Evolutionary conservation across 2,329 filamentous ascomycete genomes (phyloP).

Genomic region (Graphiopsis chlorocephala): DNA sequence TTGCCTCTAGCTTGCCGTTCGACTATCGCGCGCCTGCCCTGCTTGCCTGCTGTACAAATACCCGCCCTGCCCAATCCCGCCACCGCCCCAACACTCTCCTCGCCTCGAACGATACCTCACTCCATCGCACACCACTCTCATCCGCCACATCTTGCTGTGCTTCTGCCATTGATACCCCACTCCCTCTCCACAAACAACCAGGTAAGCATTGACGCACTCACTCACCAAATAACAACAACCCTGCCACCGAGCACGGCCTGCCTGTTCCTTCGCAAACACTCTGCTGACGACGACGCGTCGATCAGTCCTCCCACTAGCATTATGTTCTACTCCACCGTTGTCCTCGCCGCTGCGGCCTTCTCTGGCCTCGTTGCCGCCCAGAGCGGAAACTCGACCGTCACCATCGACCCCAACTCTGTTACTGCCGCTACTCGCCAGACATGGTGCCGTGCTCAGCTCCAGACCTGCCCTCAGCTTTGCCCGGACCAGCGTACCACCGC

Average conservation of each 20-base stretch:
- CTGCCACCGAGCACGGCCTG: conserved; percentile 10
- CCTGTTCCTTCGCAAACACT: conserved; percentile 1
- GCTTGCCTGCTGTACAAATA: not conserved
- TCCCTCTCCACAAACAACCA: not conserved
- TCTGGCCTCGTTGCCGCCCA: conserved; percentile 46
- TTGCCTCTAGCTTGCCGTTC: conserved; percentile 8
- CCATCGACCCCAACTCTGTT: conserved; percentile 45
- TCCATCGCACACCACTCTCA: not conserved
- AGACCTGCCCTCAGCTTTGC: conserved; percentile 61
- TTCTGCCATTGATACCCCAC: conserved; percentile 10
- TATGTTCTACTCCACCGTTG: conserved; percentile 49
- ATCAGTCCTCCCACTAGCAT: conserved; percentile 29
- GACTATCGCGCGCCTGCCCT: conserved; percentile 3
- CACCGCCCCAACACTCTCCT: conserved; percentile 3
- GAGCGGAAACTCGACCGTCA: conserved; percentile 38
- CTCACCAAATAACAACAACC: not conserved
- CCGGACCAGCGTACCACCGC: conserved; percentile 39
- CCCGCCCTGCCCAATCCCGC: not conserved
- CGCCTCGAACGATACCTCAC: not conserved
- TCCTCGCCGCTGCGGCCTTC: conserved; percentile 48
- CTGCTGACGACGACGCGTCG: conserved; percentile 10
- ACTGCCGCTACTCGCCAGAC: conserved; percentile 35
- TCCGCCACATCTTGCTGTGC: not conserved
- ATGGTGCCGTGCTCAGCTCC: conserved; percentile 60
- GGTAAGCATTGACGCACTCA: not conserved